Evolutionary conservation across 176 grass and related monocot species (phyloP).

Genomic region (Oryza brachyantha): DNA sequence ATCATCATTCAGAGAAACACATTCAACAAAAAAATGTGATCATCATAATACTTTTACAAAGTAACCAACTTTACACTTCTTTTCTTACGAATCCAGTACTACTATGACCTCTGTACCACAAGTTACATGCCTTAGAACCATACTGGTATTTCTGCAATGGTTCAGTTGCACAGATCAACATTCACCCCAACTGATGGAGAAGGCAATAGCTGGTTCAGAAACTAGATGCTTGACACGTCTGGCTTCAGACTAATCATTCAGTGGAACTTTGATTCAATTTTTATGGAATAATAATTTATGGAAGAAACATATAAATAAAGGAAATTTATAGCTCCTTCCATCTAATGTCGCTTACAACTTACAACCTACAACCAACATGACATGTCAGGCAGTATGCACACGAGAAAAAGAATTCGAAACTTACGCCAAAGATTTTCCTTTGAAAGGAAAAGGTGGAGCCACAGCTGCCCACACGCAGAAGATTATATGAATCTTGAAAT

Average conservation of each 20-base stretch:
- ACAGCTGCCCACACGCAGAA: constrained; percentile 92
- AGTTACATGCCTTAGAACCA: background rate
- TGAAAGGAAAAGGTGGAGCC: constrained; percentile 91
- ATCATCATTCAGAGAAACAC: background rate
- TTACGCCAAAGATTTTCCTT: constrained; percentile 97
- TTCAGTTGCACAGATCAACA: constrained; percentile 1
- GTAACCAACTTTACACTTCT: background rate
- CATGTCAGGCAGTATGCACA: constrained; percentile 2
- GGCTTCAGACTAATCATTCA: background rate
- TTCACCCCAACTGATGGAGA: background rate
- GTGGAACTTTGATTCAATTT: background rate
- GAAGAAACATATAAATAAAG: background rate
- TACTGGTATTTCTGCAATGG: background rate
- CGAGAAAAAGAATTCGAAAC: constrained; percentile 25
- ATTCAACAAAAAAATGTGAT: constrained; percentile 6
- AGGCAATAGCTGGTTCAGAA: background rate
- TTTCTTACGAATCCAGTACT: background rate
- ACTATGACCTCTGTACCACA: background rate
- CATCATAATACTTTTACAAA: background rate
- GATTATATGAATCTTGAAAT: constrained; percentile 80
- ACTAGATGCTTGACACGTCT: background rate
- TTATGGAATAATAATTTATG: background rate
- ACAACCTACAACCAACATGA: background rate
- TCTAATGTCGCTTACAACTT: background rate
- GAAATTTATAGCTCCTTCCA: background rate